Conservation (phyloP, 805 yeast genomes). For the Saccharomycopsis sp. region DNA sequence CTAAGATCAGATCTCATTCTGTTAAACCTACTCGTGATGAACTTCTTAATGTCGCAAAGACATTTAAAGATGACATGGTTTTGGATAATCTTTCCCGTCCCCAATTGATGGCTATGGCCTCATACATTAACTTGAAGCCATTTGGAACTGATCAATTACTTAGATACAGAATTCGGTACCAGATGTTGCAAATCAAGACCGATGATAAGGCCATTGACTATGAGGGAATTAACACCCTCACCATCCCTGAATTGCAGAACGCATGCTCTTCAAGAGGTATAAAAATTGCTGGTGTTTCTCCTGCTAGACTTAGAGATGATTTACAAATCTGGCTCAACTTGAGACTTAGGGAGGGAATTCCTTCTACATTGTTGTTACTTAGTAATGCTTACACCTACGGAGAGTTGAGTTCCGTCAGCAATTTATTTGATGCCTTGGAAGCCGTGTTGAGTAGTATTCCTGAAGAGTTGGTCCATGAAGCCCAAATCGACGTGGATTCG, state of each 20-base stretch:
- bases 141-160: slow-evolving; percentile 89
- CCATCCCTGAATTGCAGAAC: slow-evolving; percentile 70
- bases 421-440: slow-evolving; percentile 78
- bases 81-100: slow-evolving; percentile 89
- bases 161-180: slow-evolving; percentile 89
- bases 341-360: slow-evolving; percentile 83
- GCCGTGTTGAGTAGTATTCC: slow-evolving; percentile 88
- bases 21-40: slow-evolving; percentile 61
- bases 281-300: slow-evolving; percentile 68
- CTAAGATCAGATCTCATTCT: slow-evolving; percentile 57
- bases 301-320: slow-evolving; percentile 77
- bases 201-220: slow-evolving; percentile 90
- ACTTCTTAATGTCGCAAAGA: slow-evolving; percentile 73
- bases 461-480: slow-evolving; percentile 91
- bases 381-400: slow-evolving; percentile 88
- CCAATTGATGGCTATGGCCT: slow-evolving; percentile 86
- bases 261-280: slow-evolving; percentile 96
- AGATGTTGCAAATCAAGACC: slow-evolving; percentile 81
- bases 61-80: slow-evolving; percentile 89
- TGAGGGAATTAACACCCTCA: slow-evolving; percentile 84
- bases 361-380: slow-evolving; percentile 80
- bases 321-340: slow-evolving; percentile 83
- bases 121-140: slow-evolving; percentile 84
- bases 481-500: slow-evolving; percentile 78
- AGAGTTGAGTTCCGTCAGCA: slow-evolving; percentile 46